phyloP scores from a whole-genome alignment of 805 yeast species.

The Starmerella ratchasimensis region DNA sequence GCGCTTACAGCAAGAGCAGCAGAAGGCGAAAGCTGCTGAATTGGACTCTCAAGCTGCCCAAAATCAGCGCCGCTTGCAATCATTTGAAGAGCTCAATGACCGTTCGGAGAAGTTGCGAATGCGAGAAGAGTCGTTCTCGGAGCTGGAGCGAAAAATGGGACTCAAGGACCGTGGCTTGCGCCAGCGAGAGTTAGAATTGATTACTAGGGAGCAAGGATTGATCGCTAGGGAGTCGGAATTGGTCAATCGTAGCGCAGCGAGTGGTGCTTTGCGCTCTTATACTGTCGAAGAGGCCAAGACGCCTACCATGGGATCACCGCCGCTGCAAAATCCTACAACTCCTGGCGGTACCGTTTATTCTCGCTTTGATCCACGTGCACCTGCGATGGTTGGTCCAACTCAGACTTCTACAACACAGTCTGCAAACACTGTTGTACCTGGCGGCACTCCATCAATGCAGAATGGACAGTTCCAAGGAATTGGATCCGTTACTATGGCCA shows the following conservation, averaged over 20 bases:
- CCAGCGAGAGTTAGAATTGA: slow-evolving; percentile 18
- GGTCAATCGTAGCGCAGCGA: not conserved
- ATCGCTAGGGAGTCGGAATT: slow-evolving; percentile 6
- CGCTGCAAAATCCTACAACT: slow-evolving; percentile 6
- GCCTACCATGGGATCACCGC: not conserved
- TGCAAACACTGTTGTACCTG: too few relatives aligned
- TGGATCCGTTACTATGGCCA: too few relatives aligned
- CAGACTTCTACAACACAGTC: too few relatives aligned
- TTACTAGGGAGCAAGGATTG: slow-evolving; percentile 16
- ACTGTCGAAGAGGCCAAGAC: too few relatives aligned
- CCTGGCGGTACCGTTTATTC: slow-evolving; percentile 17
- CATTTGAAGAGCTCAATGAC: slow-evolving; percentile 6
- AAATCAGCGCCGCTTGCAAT: slow-evolving; percentile 16
- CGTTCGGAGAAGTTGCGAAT: slow-evolving; percentile 6
- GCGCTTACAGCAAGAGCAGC: slow-evolving; percentile 10
- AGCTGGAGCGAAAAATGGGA: slow-evolving; percentile 7
- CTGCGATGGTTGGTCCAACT: too few relatives aligned
- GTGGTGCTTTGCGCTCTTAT: too few relatives aligned
- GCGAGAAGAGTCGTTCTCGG: slow-evolving; percentile 10
- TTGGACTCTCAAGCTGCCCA: slow-evolving; percentile 11
- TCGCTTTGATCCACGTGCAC: slow-evolving; percentile 16
- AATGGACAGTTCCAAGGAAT: too few relatives aligned
- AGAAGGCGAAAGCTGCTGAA: slow-evolving; percentile 4
- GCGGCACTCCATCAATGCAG: too few relatives aligned
- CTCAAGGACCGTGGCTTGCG: slow-evolving; percentile 12